phyloP scores from a whole-genome alignment of 2,329 filamentous ascomycete genomes.

The Ambrosiella xylebori region DNA sequence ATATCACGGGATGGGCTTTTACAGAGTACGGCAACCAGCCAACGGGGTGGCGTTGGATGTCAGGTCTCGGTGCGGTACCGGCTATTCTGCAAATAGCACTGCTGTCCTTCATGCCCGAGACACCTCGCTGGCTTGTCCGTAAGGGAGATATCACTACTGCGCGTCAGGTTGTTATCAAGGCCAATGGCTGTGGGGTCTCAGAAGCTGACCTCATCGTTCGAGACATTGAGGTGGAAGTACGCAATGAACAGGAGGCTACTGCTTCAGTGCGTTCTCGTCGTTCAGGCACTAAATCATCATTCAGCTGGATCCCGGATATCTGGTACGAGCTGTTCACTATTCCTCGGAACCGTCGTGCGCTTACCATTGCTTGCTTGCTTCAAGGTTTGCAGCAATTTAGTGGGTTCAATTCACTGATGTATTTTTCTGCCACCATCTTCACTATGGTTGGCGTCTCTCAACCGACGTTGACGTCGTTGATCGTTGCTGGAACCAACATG shows the following conservation, averaged over 20 bases:
- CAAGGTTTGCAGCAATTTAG: conserved; percentile 80
- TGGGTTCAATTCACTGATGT: conserved; percentile 86
- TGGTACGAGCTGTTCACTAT: conserved; percentile 38
- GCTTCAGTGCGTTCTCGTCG: conserved; percentile 22
- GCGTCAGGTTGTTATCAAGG: conserved; percentile 46
- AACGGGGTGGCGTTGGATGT: conserved; percentile 78
- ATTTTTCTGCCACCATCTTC: conserved; percentile 74
- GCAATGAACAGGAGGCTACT: conserved; percentile 41
- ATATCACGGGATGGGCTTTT: conserved; percentile 65
- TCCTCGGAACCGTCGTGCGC: conserved; percentile 51
- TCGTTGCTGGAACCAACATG: conserved; percentile 71
- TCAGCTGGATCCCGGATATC: conserved; percentile 4
- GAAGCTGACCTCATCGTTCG: conserved; percentile 44
- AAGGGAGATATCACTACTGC: conserved; percentile 46
- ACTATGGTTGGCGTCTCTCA: conserved; percentile 58
- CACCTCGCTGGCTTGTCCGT: conserved; percentile 71
- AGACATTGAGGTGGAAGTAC: conserved; percentile 56
- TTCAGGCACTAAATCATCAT: conserved; percentile 22
- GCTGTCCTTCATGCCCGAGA: conserved; percentile 65
- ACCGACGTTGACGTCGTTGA: conserved; percentile 63
- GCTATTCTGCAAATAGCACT: conserved; percentile 54
- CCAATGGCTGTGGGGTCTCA: conserved; percentile 24
- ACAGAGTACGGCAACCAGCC: conserved; percentile 31
- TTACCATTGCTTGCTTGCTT: conserved; percentile 71
- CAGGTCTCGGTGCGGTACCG: conserved; percentile 66